Conservation (phyloP, 2,329 filamentous ascomycete species). For the Boeremia lycopersici region DNA sequence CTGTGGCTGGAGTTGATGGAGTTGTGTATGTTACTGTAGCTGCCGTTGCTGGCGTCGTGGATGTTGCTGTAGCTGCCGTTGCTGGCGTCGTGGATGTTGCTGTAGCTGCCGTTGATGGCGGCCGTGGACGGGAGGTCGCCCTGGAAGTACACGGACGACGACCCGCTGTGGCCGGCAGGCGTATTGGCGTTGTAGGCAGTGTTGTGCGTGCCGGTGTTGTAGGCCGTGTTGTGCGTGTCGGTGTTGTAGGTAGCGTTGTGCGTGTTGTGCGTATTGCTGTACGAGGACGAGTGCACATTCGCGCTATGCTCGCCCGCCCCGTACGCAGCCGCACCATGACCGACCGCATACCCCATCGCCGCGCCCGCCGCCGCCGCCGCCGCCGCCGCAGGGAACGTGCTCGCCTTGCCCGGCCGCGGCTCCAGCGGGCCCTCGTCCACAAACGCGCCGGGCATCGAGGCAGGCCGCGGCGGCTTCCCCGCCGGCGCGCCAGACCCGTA, state of each 20-base stretch:
- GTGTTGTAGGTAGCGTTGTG: slow-evolving; percentile 2
- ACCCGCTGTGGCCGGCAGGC: background rate
- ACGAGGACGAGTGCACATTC: slow-evolving; percentile 32
- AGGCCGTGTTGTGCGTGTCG: background rate
- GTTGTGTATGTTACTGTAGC: no score
- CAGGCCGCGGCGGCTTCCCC: slow-evolving; percentile 45
- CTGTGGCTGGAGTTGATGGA: no score
- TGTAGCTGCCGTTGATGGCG: slow-evolving; percentile 42
- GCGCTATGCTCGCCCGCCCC: slow-evolving; percentile 21
- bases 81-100: slow-evolving; percentile 37
- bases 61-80: background rate
- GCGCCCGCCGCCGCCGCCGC: slow-evolving; percentile 48
- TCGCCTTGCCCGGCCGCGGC: slow-evolving; percentile 35
- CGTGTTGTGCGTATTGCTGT: slow-evolving; percentile 21
- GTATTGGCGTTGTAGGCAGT: slow-evolving; percentile 7
- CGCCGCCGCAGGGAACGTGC: slow-evolving; percentile 42
- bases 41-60: no score
- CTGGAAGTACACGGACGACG: slow-evolving; percentile 38
- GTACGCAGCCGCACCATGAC: slow-evolving; percentile 34
- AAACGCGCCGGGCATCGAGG: slow-evolving; percentile 46
- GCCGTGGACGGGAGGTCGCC: slow-evolving; percentile 31
- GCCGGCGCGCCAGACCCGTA: slow-evolving; percentile 45
- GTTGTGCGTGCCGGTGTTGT: slow-evolving; percentile 16
- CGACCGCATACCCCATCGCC: slow-evolving; percentile 51
- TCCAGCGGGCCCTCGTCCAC: slow-evolving; percentile 38